Evolutionary conservation across 176 grass and related monocot genomes (phyloP).

Genomic region (Eleusine coracana): DNA sequence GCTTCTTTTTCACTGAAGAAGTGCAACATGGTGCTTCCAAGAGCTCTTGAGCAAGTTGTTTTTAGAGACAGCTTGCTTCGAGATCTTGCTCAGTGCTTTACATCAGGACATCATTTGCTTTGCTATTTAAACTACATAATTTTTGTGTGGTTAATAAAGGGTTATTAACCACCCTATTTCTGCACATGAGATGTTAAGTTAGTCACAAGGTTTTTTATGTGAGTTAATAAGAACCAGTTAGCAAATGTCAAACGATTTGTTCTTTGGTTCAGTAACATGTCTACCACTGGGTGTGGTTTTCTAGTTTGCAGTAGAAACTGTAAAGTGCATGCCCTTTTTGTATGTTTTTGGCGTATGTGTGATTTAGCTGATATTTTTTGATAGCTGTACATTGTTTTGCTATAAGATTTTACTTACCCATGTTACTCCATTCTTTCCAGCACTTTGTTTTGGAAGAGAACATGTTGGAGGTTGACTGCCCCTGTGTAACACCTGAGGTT

Average conservation of each 20-base stretch:
- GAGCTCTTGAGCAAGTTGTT: background rate
- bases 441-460: constrained; percentile 84
- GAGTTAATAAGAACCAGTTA: background rate
- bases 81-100: background rate
- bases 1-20: background rate
- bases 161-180: background rate
- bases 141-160: background rate
- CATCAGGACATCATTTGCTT: background rate
- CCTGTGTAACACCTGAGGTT: constrained; percentile 68
- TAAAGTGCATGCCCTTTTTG: background rate
- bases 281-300: background rate
- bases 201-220: background rate
- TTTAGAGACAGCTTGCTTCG: background rate
- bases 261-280: too few relatives aligned
- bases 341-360: background rate
- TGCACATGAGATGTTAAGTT: background rate
- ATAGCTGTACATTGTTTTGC: background rate
- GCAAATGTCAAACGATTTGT: too few relatives aligned
- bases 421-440: constrained; percentile 42
- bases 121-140: background rate
- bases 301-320: background rate
- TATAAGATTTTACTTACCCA: background rate
- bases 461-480: constrained; percentile 89
- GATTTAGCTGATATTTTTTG: background rate
- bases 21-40: background rate